phyloP scores from a whole-genome alignment of 768 basidiomycete genomes.

The Leccinum variicolor region DNA sequence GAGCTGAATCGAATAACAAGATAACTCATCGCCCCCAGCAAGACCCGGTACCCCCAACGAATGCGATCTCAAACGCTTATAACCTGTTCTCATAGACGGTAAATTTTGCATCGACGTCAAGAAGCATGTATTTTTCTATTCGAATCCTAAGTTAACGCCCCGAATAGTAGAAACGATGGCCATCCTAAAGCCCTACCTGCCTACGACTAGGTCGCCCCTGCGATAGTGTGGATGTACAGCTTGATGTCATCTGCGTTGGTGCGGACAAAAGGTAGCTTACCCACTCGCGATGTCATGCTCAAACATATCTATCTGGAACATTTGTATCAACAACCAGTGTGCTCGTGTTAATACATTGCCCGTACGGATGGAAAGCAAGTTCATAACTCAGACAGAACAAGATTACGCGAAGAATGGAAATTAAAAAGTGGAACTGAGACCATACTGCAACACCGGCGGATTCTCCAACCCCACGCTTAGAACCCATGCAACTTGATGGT shows the following conservation, averaged over 20 bases:
- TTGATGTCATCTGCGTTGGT: neutral
- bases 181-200: too few species aligned
- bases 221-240: too few species aligned
- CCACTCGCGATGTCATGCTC: neutral
- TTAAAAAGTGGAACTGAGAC: neutral
- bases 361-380: conserved; percentile 14
- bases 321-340: conserved; percentile 24
- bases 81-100: too few species aligned
- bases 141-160: too few species aligned
- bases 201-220: too few species aligned
- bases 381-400: conserved; percentile 15
- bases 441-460: neutral
- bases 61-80: too few species aligned
- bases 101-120: too few species aligned
- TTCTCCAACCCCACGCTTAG: conserved; percentile 38
- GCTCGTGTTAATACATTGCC: conserved; percentile 27
- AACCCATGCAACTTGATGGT: conserved; percentile 90
- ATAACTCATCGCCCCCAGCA: too few species aligned
- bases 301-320: conserved; percentile 21
- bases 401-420: conserved; percentile 19
- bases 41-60: too few species aligned
- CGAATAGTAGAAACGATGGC: too few species aligned
- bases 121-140: too few species aligned
- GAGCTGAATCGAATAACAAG: too few species aligned
- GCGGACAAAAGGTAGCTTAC: neutral